Evolutionary conservation across 306 rosid genomes (phyloP), one percentile per base, ranked within the genome.

Genomic region (Inga laurina): DNA sequence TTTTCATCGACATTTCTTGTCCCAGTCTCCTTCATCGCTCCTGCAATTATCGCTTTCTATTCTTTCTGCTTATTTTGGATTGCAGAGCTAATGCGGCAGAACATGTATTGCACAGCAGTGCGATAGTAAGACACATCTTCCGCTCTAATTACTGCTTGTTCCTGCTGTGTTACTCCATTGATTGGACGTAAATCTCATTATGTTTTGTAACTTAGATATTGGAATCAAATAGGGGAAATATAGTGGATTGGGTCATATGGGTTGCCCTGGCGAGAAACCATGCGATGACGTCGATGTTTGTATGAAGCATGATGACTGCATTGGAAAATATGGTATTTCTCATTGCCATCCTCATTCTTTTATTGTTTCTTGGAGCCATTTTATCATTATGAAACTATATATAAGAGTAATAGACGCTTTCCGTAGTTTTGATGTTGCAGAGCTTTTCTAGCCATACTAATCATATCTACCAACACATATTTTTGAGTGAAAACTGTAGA

Each of bases 281-380:
- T 95, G 98, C 78, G 97, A 95, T 75, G 95, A 88, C 80, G 85
- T 91, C 21, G 97, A 95, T 79, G 95, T 97, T 89, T 95, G 98
- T 86, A 88, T 91, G 91, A 74, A 34, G 71, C 98, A 95, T 76
- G 98, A 95, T 21, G 87, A 92, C 1, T 95, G 97, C 61, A 95
- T 95, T 70, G 90, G 62, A 22, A 78, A 73, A 76, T 86, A 81
- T 4, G 98, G 98, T 95, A 77, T 54, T 14, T 39, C 41, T 24
- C 41, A 21, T 79, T 16, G 61, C 7, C n/a, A 8, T 34, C 72
- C 45, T 35, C 45, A 0, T 67, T 3, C 13, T 35, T 0, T 11
- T 71, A 41, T 22, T 13, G 1, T 44, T 43, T 70, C 2, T 71
- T 66, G 72, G 44, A 66, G 11, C 24, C 10, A 32, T 59, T 35